Evolutionary conservation across 768 basidiomycete genomes (phyloP).

Genomic region (Rhizopogon vinicolor): DNA sequence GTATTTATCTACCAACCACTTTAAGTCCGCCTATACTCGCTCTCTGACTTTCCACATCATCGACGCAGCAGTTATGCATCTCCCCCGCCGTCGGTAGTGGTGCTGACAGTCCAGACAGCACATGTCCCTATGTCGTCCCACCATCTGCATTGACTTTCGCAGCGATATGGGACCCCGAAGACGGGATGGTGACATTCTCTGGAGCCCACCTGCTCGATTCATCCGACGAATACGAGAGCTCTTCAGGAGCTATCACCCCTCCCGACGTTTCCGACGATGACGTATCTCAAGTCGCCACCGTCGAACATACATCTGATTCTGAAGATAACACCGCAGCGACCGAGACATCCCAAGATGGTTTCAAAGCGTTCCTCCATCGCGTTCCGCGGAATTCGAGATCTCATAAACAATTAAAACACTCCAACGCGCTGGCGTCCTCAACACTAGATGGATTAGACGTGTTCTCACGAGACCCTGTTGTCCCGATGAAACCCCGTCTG

Average conservation of each 20-base stretch:
- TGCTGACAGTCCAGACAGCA: conserved; percentile 16
- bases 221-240: conserved; percentile 8
- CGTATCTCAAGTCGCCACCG: conserved; percentile 8
- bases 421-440: conserved; percentile 24
- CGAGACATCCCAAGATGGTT: conserved; percentile 23
- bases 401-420: conserved; percentile 4
- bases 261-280: conserved; percentile 15
- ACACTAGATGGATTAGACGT: conserved; percentile 27
- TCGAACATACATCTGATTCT: conserved; percentile 8
- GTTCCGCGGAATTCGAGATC: conserved; percentile 15
- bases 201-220: conserved; percentile 40
- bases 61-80: conserved; percentile 14
- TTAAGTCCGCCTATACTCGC: not conserved
- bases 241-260: conserved; percentile 4
- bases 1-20: conserved; percentile 6
- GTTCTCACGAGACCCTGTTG: conserved; percentile 18
- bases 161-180: conserved; percentile 53
- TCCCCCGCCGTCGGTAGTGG: conserved; percentile 16
- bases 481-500: conserved; percentile 10
- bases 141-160: conserved; percentile 56
- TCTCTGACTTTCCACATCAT: not conserved
- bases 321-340: conserved; percentile 18
- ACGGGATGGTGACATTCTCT: conserved; percentile 55
- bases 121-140: conserved; percentile 57
- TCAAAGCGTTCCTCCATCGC: conserved; percentile 22